Conservation (phyloP, 306 rosid genomes). For the Sicyos baderoa region DNA sequence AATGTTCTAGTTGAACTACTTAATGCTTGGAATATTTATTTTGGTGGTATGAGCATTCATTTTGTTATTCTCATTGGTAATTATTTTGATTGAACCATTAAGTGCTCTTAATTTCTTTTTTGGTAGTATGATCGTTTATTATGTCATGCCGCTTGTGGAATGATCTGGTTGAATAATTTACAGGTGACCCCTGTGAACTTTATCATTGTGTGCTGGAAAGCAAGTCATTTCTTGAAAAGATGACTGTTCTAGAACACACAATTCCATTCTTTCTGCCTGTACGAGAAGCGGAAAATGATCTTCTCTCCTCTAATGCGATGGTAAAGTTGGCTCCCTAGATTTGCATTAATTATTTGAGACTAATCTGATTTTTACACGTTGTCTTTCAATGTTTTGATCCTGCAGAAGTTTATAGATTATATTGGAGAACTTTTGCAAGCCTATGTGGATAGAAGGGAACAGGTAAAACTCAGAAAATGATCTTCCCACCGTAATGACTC, state of each 20-base stretch:
- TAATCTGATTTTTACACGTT: conserved; percentile 18
- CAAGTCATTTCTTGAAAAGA: conserved; percentile 92
- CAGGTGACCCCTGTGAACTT: conserved; percentile 74
- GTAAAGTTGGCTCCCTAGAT: conserved; percentile 41
- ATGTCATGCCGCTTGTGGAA: conserved; percentile 12
- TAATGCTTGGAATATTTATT: not conserved
- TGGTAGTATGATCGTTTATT: conserved; percentile 2
- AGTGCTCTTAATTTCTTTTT: not conserved
- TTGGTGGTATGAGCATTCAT: conserved; percentile 4
- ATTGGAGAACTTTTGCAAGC: conserved; percentile 91
- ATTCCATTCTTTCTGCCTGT: conserved; percentile 81
- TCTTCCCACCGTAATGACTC: not conserved
- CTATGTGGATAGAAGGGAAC: conserved; percentile 94
- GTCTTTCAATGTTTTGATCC: conserved; percentile 23
- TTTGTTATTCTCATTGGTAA: not conserved
- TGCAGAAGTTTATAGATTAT: conserved; percentile 87
- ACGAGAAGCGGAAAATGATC: conserved; percentile 76
- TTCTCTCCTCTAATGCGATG: conserved; percentile 83
- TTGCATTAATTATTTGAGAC: conserved; percentile 25
- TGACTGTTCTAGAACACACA: conserved; percentile 89
- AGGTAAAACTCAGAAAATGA: conserved; percentile 44
- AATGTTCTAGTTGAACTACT: not conserved
- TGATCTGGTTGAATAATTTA: conserved; percentile 23
- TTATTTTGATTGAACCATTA: not conserved
- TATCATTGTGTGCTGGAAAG: conserved; percentile 93